phyloP scores from a whole-genome alignment of 2,329 filamentous ascomycete genomes.

The Neofusicoccum cordaticola region DNA sequence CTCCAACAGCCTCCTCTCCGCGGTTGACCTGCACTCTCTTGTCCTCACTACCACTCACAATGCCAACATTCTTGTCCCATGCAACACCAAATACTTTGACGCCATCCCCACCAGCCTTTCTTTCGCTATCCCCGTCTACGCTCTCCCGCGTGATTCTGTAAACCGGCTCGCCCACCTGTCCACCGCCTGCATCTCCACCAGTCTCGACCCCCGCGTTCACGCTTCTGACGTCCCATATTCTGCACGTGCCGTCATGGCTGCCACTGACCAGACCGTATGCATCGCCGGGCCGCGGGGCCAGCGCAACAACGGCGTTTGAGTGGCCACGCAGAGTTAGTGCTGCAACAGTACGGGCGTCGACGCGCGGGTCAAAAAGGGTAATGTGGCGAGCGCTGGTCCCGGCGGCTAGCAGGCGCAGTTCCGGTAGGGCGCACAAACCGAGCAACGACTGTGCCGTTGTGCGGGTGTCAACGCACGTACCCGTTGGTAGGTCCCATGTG shows the following conservation, averaged over 20 bases:
- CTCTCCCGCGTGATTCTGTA: conserved; percentile 78
- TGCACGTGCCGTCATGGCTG: conserved; percentile 88
- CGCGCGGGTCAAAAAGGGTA: conserved; percentile 87
- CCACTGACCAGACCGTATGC: conserved; percentile 82
- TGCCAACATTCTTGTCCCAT: conserved; percentile 84
- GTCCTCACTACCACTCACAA: conserved; percentile 90
- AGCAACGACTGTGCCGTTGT: conserved; percentile 82
- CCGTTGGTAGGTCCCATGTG: conserved; percentile 87
- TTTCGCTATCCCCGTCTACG: conserved; percentile 53
- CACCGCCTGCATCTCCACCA: conserved; percentile 56
- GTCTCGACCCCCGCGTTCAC: conserved; percentile 52
- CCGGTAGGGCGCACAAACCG: conserved; percentile 70
- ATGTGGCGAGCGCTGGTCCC: conserved; percentile 85
- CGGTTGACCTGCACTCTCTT: conserved; percentile 88
- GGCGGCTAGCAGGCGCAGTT: conserved; percentile 63
- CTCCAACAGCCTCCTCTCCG: not conserved
- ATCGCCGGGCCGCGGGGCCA: conserved; percentile 62
- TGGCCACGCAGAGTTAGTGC: conserved; percentile 92
- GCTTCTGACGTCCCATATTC: conserved; percentile 88
- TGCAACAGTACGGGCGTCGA: conserved; percentile 69
- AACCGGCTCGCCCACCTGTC: conserved; percentile 63
- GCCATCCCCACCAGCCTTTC: conserved; percentile 71
- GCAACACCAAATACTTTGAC: conserved; percentile 85
- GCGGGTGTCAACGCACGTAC: conserved; percentile 73
- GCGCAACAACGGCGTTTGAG: conserved; percentile 66